Conservation (phyloP, 1,139 yeast genomes). For the Ogataea hybrid region DNA sequence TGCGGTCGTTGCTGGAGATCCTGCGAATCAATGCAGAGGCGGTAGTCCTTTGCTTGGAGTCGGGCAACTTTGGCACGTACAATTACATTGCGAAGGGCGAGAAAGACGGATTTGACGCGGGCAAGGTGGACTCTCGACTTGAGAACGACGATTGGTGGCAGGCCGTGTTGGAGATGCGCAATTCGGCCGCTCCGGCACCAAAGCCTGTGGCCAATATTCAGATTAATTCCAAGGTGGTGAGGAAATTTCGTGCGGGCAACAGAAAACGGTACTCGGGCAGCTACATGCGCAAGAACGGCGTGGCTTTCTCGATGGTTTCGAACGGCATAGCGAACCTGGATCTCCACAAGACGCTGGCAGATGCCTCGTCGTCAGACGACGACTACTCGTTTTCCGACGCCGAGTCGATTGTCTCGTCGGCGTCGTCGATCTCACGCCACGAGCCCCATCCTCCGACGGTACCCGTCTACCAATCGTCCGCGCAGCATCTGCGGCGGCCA, state of each 20-base stretch:
- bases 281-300: conserved; percentile 67
- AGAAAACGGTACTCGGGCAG: conserved; percentile 37
- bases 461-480: conserved; percentile 11
- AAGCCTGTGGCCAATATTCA: conserved; percentile 13
- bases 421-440: conserved; percentile 14
- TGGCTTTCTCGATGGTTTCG: conserved; percentile 72
- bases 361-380: conserved; percentile 22
- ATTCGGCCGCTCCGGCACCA: conserved; percentile 2
- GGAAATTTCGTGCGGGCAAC: conserved; percentile 21
- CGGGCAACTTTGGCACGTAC: conserved; percentile 61
- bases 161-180: conserved; percentile 36
- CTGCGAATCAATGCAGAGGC: conserved; percentile 81
- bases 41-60: conserved; percentile 64
- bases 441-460: not conserved
- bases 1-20: conserved; percentile 61
- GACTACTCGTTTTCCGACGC: conserved; percentile 22
- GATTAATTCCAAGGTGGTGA: conserved; percentile 24
- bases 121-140: conserved; percentile 36
- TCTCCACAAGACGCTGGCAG: conserved; percentile 30
- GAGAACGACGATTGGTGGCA: conserved; percentile 47
- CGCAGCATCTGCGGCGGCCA: conserved; percentile 20
- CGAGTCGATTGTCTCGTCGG: conserved; percentile 21
- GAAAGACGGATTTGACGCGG: conserved; percentile 30
- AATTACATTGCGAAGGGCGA: conserved; percentile 73
- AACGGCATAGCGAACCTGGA: conserved; percentile 41